Evolutionary conservation across 1,284 basidiomycete genomes (phyloP), one percentile per base, ranked within the genome.

Genomic region (Naganishia albida): DNA sequence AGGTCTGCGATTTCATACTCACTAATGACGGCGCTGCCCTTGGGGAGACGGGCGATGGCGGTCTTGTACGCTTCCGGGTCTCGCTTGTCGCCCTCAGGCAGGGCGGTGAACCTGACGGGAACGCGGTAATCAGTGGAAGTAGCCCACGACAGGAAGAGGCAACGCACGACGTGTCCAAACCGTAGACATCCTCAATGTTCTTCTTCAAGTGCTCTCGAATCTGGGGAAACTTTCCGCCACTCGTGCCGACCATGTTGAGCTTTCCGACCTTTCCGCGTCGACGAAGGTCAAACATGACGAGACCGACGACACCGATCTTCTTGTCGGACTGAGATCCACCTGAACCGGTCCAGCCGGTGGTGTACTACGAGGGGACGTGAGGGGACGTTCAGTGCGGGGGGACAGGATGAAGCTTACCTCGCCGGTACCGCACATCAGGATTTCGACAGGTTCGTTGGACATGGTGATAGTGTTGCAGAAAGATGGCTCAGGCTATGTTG

Each of bases 271-370:
- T 93, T 66, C 88, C 90, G 39, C 88, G 82, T 69, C 92, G 85
- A 68, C 90, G 86, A 51, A 95, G 85, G 77, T 95, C 93, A 71
- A 95, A 95, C 70, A 92, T 85, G 34, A 91, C 93, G 66, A 95
- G 82, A 26, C 85, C 93, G 67, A 95, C 91, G 48, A 96, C 93
- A 67, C 81, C 82, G 51, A 83, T 89, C 83, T 93, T 95, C 81
- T 95, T 95, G 82, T 95, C 93, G 8, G 91, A 93, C 74, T 89
- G 92, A 23, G 91, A 93, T 50, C 89, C 88, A n/a, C 91, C 90
- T 40, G 87, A 85, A 18, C 86, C 87, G 4, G 91, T 92, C 87
- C 90, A 94, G 75, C 93, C 93, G 60, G 93, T 95, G 65, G 93
- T 95, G 79, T 95, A 94, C 81, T 93, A n/a, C n/a, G 68, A 42